Evolutionary conservation across 768 basidiomycete genomes (phyloP).

Genomic region (Pleurotus pulmonarius): DNA sequence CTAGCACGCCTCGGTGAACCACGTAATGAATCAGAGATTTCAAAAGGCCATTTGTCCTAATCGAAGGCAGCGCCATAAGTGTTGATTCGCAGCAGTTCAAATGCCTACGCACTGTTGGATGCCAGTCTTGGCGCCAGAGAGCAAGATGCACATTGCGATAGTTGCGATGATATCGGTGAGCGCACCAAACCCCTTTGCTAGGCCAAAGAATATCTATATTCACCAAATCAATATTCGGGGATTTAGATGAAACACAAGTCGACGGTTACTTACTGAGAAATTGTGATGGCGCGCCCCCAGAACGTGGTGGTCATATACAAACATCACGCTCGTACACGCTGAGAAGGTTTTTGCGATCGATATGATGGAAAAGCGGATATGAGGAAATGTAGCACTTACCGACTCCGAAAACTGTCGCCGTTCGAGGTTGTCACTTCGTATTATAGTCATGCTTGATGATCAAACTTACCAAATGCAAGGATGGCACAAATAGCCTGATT

Average conservation of each 20-base stretch:
- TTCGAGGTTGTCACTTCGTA: not conserved
- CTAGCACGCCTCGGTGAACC: conserved; percentile 39
- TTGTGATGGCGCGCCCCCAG: conserved; percentile 5
- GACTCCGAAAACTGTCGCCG: conserved; percentile 9
- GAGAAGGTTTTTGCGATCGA: not conserved
- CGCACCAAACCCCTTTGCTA: conserved; percentile 42
- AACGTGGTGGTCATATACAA: conserved; percentile 5
- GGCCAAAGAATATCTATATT: conserved; percentile 35
- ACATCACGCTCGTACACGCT: conserved; percentile 12
- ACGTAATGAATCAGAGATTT: conserved; percentile 35
- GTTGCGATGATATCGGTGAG: conserved; percentile 41
- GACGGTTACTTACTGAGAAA: conserved; percentile 24
- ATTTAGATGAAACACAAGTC: not conserved
- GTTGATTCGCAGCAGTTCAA: not conserved
- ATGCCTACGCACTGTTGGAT: conserved; percentile 28
- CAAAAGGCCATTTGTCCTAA: conserved; percentile 36
- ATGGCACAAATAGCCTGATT: conserved; percentile 21
- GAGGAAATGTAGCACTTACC: conserved; percentile 1
- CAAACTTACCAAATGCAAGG: conserved; percentile 24
- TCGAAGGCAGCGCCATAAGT: not conserved
- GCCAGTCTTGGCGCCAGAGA: conserved; percentile 33
- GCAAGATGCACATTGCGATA: conserved; percentile 37
- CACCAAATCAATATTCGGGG: not conserved
- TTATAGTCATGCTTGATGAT: not conserved
- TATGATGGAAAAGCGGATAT: not conserved